Evolutionary conservation across 2,329 filamentous ascomycete genomes (phyloP).

Genomic region (Botrytis squamosa): DNA sequence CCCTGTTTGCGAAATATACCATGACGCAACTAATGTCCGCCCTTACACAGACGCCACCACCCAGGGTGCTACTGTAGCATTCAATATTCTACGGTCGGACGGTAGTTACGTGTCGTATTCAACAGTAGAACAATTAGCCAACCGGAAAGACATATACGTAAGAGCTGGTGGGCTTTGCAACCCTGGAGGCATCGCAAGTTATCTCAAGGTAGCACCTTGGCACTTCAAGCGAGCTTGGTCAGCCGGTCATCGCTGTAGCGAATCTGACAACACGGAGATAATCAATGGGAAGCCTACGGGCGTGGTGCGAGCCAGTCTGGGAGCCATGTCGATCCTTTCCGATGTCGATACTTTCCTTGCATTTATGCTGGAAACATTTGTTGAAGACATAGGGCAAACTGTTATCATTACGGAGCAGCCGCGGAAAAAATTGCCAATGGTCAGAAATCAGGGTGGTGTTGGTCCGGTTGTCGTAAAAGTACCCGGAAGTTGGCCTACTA

Average conservation of each 20-base stretch:
- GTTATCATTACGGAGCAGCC: not conserved
- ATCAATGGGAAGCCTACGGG: conserved; percentile 84
- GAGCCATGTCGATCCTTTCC: conserved; percentile 77
- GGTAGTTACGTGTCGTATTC: conserved; percentile 74
- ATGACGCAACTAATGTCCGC: conserved; percentile 38
- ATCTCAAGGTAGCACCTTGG: conserved; percentile 69
- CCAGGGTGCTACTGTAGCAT: conserved; percentile 72
- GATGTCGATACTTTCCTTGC: conserved; percentile 71
- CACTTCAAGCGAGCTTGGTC: conserved; percentile 84
- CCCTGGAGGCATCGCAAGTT: conserved; percentile 75
- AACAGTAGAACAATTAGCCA: conserved; percentile 82
- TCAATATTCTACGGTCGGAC: conserved; percentile 71
- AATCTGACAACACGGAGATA: conserved; percentile 66
- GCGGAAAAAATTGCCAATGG: not conserved
- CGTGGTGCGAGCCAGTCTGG: conserved; percentile 78
- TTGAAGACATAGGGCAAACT: conserved; percentile 19
- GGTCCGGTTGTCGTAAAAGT: conserved; percentile 1
- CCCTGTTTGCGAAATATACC: conserved; percentile 37
- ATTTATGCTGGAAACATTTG: conserved; percentile 59
- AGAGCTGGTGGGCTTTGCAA: conserved; percentile 89
- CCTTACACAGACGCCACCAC: conserved; percentile 37
- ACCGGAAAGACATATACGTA: conserved; percentile 76
- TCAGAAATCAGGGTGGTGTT: not conserved
- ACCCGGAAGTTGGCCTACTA: conserved; percentile 5
- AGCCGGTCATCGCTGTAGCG: conserved; percentile 78